Evolutionary conservation across 192 early-diverging fungal genomes (phyloP), one percentile per base, ranked within the genome.

Genomic region (Podila horticola): DNA sequence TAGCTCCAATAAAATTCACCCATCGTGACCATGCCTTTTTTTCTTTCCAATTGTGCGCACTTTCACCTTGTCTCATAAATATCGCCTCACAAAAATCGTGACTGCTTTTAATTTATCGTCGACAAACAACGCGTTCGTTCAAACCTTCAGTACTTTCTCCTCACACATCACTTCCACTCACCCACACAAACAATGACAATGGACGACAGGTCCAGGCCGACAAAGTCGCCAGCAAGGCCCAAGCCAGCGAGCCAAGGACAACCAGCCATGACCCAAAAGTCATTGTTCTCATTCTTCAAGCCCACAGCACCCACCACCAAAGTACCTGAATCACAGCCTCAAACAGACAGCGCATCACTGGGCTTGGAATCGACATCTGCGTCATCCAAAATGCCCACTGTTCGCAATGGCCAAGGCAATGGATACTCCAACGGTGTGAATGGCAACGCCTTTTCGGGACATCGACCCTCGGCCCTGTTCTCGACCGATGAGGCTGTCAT

Each of bases 281-380:
- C 77, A 11, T 65, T 81, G 34, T 55, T 73, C 31, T 73, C 70
- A 45, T 81, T 81, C 67, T 81, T 81, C 71, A 73, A 69, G 26
- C 64, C 65, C 17, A 55, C 70, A 1, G 33, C 65, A 4, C 58
- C 64, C 61, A 5, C 64, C 61, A 5, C 26, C 19, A 12, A 60
- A 5, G 6, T 36, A 11, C 24, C 49, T 55, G 41, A 45, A 45
- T 45, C 41, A 12, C 13, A 45, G 41, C 4, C 41, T 45, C 41
- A 2, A 45, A 45, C 41, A 12, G 15, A 45, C 41, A 7, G 8
- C 9, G 13, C 41, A 45, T 45, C 41, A 41, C 11, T 0, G 13
- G 3, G 38, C 38, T 10, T 55, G 20, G 51, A 51, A n/a, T 15
- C 51, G 20, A 55, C 19, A 55, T 55, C 51, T 24, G 24, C 52